Evolutionary conservation across 495 filamentous ascomycete genomes (phyloP), one percentile per base, ranked within the genome.

Genomic region (Penicillium atrosanguineum): DNA sequence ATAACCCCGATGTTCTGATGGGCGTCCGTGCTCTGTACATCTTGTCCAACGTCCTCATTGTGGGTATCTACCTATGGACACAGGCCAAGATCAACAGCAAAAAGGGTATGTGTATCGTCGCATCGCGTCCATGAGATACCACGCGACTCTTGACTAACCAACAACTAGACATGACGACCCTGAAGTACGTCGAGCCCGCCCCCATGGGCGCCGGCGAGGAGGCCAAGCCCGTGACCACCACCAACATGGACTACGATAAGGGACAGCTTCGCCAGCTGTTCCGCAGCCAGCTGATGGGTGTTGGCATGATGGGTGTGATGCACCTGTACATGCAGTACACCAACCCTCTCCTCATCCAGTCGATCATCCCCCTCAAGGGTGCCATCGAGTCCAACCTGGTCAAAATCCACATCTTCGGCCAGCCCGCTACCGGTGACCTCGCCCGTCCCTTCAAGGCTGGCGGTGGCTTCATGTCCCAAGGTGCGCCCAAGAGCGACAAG

Each of bases 321-420:
- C 94, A 97, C 78, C 55, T 97, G 60, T 97, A 97, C 85, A 86
- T 98, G 79, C 89, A 96, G 74, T 97, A 96, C 87, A 96, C 92
- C 77, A 98, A 97, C 84, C 94, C 94, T 31, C 88, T 98, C 36
- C 76, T 97, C 67, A 95, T 98, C 80, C 94, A 98, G 83, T 91
- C 87, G 66, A 95, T 98, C 80, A 93, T 98, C 69, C 94, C 94
- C 28, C 80, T 97, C 68, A 98, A 98, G 86, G 80, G 87, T 63
- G 94, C 90, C 11, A 81, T 97, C 74, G 94, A 98, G 78, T 77
- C 87, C 72, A 97, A 96, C 78, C 75, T 96, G 65, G 82, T 90
- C 73, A 96, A 97, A 86, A 93, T 98, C 67, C 88, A 97, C 73
- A 48, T 98, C 40, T 87, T 91, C 55, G 94, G 94, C 57, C 77